Percentiles rank a stretch among this genome's conserved stretches.
Conservation (phyloP, 768 basidiomycete species). For the Hygrocybe punicea region DNA sequence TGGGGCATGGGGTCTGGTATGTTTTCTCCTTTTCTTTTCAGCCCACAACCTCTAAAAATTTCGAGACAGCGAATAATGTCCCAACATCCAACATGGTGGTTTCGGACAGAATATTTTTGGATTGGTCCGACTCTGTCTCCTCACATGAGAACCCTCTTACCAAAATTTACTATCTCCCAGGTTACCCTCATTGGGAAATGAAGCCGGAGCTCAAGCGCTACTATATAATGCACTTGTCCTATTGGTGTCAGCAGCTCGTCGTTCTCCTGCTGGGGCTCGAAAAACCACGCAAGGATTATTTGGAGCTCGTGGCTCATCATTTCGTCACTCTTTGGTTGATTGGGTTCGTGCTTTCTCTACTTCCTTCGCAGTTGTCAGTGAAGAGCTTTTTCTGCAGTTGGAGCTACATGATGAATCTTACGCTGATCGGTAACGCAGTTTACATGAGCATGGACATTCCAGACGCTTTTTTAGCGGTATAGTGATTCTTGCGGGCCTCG, state of each 20-base stretch:
- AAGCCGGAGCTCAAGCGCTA: constrained; percentile 80
- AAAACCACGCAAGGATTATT: constrained; percentile 90
- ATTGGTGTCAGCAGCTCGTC: constrained; percentile 93
- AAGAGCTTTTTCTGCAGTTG: constrained; percentile 48
- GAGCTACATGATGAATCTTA: constrained; percentile 80
- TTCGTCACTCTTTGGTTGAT: constrained; percentile 93
- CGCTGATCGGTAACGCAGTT: constrained; percentile 84
- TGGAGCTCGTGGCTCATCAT: constrained; percentile 86
- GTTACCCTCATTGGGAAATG: constrained; percentile 90
- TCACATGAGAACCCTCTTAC: neutral
- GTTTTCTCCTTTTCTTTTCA: constrained; percentile 29
- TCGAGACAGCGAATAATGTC: constrained; percentile 71
- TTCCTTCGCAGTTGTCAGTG: neutral
- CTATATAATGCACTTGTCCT: constrained; percentile 89
- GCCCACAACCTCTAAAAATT: constrained; percentile 3
- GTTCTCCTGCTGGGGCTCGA: constrained; percentile 82
- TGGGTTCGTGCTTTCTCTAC: constrained; percentile 49
- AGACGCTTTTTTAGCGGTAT: constrained; percentile 80
- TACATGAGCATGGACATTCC: constrained; percentile 98
- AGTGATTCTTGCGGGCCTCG: constrained; percentile 25
- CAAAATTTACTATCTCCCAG: constrained; percentile 35
- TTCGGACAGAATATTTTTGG: constrained; percentile 81
- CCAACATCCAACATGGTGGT: constrained; percentile 82
- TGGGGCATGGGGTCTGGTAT: constrained; percentile 73
- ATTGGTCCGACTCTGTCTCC: constrained; percentile 44